A percentile compares a stretch with the other conserved stretches of the same genome.
Evolutionary conservation across 169 alveolate genomes (phyloP).

Genomic region (Ichthyophthirius multifiliis): DNA sequence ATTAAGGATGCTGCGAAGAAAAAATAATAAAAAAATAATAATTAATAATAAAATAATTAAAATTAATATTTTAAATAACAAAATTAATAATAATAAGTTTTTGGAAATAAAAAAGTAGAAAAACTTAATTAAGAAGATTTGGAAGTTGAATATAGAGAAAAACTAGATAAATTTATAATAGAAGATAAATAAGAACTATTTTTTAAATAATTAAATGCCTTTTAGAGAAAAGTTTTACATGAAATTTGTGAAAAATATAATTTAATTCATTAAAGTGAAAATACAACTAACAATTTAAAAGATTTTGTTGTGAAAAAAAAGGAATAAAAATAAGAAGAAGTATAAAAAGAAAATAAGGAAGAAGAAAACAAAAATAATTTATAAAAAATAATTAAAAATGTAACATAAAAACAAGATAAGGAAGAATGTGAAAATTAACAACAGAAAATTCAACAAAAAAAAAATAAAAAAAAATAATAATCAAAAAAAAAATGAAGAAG

Average conservation of each 20-base stretch:
- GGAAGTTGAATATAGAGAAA: not conserved
- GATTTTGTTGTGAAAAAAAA: conserved; percentile 11
- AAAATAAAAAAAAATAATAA: conserved; percentile 8
- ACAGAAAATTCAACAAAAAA: conserved; percentile 15
- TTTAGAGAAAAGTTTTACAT: conserved; percentile 52
- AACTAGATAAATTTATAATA: not conserved
- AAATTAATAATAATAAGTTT: not conserved
- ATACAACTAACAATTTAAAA: conserved; percentile 16
- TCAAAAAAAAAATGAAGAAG: conserved; percentile 7
- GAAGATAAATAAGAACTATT: not conserved
- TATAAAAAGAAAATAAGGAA: not conserved
- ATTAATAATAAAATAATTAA: not conserved
- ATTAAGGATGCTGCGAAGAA: not conserved
- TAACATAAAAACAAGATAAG: not conserved
- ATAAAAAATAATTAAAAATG: not conserved
- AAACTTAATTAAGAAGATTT: not conserved
- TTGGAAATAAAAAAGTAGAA: not conserved
- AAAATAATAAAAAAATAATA: not conserved
- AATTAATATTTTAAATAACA: not conserved
- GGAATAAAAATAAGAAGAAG: not conserved
- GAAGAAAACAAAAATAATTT: not conserved
- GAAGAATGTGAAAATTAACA: conserved; percentile 1
- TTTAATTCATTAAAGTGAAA: conserved; percentile 45
- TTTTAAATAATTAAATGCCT: conserved; percentile 35
- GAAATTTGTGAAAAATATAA: conserved; percentile 34